Percentiles rank a stretch among this genome's conserved stretches.
Conservation (phyloP, 805 yeast genomes). For the Candida glaebosa region DNA sequence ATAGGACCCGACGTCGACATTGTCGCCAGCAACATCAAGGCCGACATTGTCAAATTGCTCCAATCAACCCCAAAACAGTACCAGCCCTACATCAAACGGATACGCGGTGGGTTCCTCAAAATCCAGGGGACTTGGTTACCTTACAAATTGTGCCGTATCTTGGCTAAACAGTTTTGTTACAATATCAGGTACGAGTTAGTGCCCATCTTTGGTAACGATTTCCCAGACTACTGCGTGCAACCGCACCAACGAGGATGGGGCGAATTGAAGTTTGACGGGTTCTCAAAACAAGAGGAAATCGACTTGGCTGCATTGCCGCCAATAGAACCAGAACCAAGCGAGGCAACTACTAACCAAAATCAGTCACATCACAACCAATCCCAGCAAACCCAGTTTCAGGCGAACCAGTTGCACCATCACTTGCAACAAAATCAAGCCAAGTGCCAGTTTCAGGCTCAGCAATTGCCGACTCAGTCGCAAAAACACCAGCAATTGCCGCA, state of each 20-base stretch:
- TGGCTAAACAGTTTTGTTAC: slow-evolving; percentile 75
- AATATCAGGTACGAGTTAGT: slow-evolving; percentile 70
- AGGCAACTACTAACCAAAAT: no score
- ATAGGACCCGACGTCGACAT: slow-evolving; percentile 12
- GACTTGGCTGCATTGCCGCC: background rate
- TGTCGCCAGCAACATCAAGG: slow-evolving; percentile 42
- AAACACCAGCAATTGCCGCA: no score
- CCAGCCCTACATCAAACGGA: slow-evolving; percentile 62
- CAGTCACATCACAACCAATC: no score
- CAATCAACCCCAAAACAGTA: slow-evolving; percentile 60
- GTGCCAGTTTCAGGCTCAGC: no score
- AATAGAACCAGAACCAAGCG: background rate
- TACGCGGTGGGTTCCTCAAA: slow-evolving; percentile 86
- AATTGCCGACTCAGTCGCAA: no score
- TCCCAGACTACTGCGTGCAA: slow-evolving; percentile 56
- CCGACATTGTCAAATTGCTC: slow-evolving; percentile 70
- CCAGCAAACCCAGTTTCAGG: no score
- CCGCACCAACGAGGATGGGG: slow-evolving; percentile 67
- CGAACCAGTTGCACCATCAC: no score
- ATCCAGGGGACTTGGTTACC: slow-evolving; percentile 96
- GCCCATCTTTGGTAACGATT: slow-evolving; percentile 74
- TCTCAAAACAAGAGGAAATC: slow-evolving; percentile 5
- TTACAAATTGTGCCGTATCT: slow-evolving; percentile 56
- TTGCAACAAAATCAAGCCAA: no score
- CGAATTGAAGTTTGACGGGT: slow-evolving; percentile 45